Evolutionary conservation across 2,329 filamentous ascomycete species (phyloP).

Genomic region (Trichoderma gracile): DNA sequence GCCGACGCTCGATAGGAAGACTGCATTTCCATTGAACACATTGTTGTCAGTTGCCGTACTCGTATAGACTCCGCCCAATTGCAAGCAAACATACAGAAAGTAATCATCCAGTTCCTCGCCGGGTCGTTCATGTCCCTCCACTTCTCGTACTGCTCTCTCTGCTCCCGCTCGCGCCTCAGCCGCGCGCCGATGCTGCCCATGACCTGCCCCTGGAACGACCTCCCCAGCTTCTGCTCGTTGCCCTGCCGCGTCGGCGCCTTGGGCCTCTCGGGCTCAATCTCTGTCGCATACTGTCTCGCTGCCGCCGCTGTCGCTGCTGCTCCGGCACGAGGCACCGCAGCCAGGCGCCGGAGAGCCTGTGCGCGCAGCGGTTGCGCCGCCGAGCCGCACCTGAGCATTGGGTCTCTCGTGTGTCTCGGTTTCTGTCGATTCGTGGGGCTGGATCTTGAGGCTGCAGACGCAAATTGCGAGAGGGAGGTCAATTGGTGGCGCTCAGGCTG

Average conservation of each 20-base stretch:
- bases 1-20: conserved; percentile 53
- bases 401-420: neutral
- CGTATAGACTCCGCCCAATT: too few species aligned
- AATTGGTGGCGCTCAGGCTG: neutral
- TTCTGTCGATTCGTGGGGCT: neutral
- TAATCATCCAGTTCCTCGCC: conserved; percentile 52
- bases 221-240: conserved; percentile 43
- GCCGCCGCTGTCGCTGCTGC: conserved; percentile 22
- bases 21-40: too few species aligned
- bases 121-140: conserved; percentile 45
- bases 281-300: conserved; percentile 38
- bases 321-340: conserved; percentile 29
- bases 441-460: neutral
- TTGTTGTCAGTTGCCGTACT: neutral
- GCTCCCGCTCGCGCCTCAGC: conserved; percentile 55
- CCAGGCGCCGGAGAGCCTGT: conserved; percentile 36
- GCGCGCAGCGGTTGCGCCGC: conserved; percentile 37
- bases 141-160: conserved; percentile 52
- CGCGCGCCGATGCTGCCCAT: conserved; percentile 59
- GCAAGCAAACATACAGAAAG: conserved; percentile 49
- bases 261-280: conserved; percentile 40
- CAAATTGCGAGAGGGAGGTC: neutral
- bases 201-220: conserved; percentile 59
- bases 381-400: conserved; percentile 25
- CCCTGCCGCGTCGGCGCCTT: conserved; percentile 33